These are phyloP conservation scores for Sclerotinia nivalis DNA, from an alignment of 2,329 filamentous ascomycete species.

Conservation along the genomic window DNA sequence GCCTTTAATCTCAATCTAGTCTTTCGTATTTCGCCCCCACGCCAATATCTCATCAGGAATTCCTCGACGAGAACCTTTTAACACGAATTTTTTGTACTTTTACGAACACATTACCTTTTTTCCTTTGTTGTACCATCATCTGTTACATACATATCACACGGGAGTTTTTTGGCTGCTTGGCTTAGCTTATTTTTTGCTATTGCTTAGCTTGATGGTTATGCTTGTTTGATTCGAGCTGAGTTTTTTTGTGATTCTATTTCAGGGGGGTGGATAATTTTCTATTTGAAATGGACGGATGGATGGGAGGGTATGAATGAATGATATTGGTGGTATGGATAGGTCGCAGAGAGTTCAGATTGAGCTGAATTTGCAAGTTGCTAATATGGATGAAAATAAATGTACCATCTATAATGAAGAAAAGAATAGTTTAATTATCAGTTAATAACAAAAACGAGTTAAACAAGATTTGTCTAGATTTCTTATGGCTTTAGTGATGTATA, in stretches of 20 bases:
- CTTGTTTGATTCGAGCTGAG: neutral
- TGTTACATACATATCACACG: neutral
- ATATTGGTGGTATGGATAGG: neutral
- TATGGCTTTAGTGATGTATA: no score
- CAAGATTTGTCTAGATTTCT: no score
- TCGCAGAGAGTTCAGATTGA: neutral
- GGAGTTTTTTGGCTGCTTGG: neutral
- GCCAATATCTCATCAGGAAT: neutral
- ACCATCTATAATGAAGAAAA: neutral
- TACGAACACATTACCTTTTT: neutral
- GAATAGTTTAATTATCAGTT: neutral
- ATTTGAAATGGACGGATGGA: neutral
- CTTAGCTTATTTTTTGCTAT: neutral
- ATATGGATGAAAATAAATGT: conserved; percentile 6
- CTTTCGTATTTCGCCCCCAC: neutral
- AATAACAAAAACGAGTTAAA: neutral
- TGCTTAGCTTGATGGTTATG: neutral
- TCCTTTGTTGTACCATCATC: conserved; percentile 1
- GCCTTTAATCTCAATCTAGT: neutral
- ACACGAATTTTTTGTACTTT: neutral
- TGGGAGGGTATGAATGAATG: neutral
- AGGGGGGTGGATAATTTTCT: neutral
- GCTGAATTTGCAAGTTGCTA: neutral
- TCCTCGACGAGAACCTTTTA: neutral
- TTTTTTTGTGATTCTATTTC: neutral